Base-by-base conservation (phyloP, 1,284 basidiomycete genomes). In the Cryptococcus jaspeensis region DNA sequence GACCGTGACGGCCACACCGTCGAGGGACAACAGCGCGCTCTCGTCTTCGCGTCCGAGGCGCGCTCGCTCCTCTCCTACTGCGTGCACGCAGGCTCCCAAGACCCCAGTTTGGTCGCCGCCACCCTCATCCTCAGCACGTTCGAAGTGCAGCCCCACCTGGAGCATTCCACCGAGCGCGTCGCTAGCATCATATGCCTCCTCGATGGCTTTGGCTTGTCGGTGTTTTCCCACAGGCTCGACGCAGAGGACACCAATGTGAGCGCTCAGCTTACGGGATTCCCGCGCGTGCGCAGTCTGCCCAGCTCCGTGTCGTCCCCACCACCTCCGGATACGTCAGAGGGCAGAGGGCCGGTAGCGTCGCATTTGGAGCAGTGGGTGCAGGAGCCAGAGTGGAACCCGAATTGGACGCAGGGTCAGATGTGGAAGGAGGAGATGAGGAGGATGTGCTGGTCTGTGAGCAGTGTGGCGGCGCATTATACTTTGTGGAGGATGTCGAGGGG, bases 131-230 rank as follows among this genome's bases (percentile, higher is more conserved):
- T 72, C 32, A 62, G 60, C 22, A 57, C 59, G 3, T 70, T 70
- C 49, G 70, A 72, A 52, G 59, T 65, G n/a, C 64, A 63, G 41
- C 70, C 70, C 0, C 67, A 72, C 47, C 46, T 62, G 3, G 39
- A 58, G 2, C 67, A 72, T 36, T 60, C 61, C 22, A 46, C 47
- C 16, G 56, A 59, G 1, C 62, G 69, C 2, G 56, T 58, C 0
- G 56, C 55, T 2, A 59, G 56, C 13, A 62, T 68, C 0, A 42
- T 69, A 8, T 40, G 57, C 5, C 56, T 59, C 18, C 55, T 67
- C 35, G 66, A 70, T 23, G 59, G 58, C 5, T 65, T 65, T 42
- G 60, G 58, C 11, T 56, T 49, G 39, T 48, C 55, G 36, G 64
- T 63, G 41, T 42, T 57, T n/a, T 54, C 59, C 1, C 35, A 53